Percentiles rank a stretch among this genome's conserved stretches.
These are phyloP conservation scores for Exidia glandulosa DNA, from an alignment of 768 basidiomycete genomes.

Conservation along the genomic window DNA sequence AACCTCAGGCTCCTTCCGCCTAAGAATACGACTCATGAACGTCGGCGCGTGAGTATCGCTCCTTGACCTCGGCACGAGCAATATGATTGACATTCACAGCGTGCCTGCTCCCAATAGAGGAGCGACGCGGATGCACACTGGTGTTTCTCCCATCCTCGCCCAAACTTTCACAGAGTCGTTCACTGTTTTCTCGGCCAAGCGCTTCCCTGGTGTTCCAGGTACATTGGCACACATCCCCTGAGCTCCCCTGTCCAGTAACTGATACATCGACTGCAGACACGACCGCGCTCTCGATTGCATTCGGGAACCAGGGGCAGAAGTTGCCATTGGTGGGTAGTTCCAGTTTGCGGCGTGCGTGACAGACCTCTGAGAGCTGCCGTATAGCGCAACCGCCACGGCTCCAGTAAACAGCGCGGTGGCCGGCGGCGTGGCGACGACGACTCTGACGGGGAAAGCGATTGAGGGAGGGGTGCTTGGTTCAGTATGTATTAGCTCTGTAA, in stretches of 20 bases:
- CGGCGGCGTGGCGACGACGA: constrained; percentile 53
- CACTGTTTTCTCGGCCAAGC: constrained; percentile 83
- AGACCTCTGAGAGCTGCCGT: constrained; percentile 10
- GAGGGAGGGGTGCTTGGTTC: not conserved
- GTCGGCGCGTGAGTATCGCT: constrained; percentile 69
- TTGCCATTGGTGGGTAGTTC: constrained; percentile 71
- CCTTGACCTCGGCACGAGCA: constrained; percentile 2
- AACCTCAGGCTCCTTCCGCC: constrained; percentile 62
- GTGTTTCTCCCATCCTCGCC: constrained; percentile 66
- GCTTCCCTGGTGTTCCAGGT: constrained; percentile 93
- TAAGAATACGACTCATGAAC: constrained; percentile 82
- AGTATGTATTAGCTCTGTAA: not conserved
- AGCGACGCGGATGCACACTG: constrained; percentile 52
- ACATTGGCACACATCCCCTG: not conserved
- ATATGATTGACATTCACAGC: constrained; percentile 23
- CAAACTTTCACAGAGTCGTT: constrained; percentile 78
- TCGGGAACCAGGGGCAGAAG: constrained; percentile 85
- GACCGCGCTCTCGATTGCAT: constrained; percentile 80
- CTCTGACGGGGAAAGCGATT: constrained; percentile 20
- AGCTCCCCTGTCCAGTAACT: not conserved
- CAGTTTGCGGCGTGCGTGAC: constrained; percentile 13
- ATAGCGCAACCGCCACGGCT: constrained; percentile 74
- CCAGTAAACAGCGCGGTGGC: constrained; percentile 48
- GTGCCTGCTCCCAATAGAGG: constrained; percentile 65
- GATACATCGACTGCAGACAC: constrained; percentile 44